Percentiles rank a stretch among this genome's conserved stretches.
Conservation (phyloP, 345 rosid genomes). For the Euphorbia lathyris region DNA sequence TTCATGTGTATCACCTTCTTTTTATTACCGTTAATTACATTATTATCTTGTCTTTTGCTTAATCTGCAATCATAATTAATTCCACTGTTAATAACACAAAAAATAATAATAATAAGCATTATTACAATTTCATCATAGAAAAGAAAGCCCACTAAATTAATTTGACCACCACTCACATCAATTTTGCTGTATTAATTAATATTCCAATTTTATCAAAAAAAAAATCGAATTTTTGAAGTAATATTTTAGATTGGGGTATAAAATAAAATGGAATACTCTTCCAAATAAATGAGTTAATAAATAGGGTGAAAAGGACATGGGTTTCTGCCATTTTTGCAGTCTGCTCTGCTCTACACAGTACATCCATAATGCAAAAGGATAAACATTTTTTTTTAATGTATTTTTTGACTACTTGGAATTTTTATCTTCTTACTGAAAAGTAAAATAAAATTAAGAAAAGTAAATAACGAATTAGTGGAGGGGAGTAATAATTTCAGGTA, state of each 20-base stretch:
- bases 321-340: not conserved
- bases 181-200: too few relatives aligned
- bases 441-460: not conserved
- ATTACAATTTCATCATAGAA: not conserved
- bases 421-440: too few relatives aligned
- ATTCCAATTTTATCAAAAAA: too few relatives aligned
- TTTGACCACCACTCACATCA: not conserved
- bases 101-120: too few relatives aligned
- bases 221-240: too few relatives aligned
- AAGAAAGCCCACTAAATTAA: not conserved
- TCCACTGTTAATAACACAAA: not conserved
- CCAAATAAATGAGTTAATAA: not conserved
- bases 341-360: not conserved
- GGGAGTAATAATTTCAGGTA: conserved; percentile 8
- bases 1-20: not conserved
- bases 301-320: not conserved
- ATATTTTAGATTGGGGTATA: not conserved
- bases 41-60: not conserved
- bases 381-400: too few relatives aligned
- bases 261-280: too few relatives aligned
- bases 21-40: not conserved
- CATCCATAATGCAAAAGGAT: not conserved
- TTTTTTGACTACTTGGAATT: too few relatives aligned
- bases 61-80: not conserved
- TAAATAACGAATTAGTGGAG: not conserved